Base-by-base conservation (phyloP, 2,329 filamentous ascomycete species). In the Fusarium robinianum region DNA sequence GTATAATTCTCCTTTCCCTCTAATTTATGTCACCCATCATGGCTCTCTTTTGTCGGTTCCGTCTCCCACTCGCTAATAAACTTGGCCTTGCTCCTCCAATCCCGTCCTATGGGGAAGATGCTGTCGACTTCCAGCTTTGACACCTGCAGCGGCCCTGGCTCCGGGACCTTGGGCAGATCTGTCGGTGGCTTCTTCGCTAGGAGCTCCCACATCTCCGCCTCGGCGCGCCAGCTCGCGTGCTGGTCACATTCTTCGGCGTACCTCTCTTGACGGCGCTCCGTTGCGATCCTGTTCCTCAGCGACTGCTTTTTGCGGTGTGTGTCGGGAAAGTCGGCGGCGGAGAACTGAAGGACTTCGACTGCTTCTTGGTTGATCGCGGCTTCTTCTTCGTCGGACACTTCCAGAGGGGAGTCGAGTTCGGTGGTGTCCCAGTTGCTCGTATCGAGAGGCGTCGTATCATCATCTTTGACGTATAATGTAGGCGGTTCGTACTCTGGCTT, bases 11-110 rank as follows among this genome's bases (percentile, higher is more conserved):
- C n/a, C n/a, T n/a, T n/a, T n/a, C n/a, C n/a, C n/a, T n/a, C n/a
- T n/a, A n/a, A n/a, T n/a, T n/a, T n/a, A n/a, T n/a, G n/a, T n/a
- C n/a, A n/a, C n/a, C n/a, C n/a, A n/a, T n/a, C n/a, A n/a, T n/a
- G n/a, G n/a, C n/a, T n/a, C 8, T 27, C 15, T 22, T 11, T 12
- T 11, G 17, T 15, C 19, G 40, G 31, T 25, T 43, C 30, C 12
- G 25, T 59, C 51, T 78, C 74, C 75, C 75, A 78, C 38, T 75
- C 68, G 41, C 66, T 67, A 21, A 58, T 60, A 36, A 68, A 72
- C 8, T 59, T 57, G 18, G 70, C 49, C 38, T 57, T 63, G 6
- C 60, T 60, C 33, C 68, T 66, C 75, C 76, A 77, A 30, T 68
- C 60, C 32, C 58, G 47, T 14, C 67, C 63, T 18, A 66, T 57